Conservation (phyloP, 345 rosid genomes). For the Eucalyptus leucophloia region DNA sequence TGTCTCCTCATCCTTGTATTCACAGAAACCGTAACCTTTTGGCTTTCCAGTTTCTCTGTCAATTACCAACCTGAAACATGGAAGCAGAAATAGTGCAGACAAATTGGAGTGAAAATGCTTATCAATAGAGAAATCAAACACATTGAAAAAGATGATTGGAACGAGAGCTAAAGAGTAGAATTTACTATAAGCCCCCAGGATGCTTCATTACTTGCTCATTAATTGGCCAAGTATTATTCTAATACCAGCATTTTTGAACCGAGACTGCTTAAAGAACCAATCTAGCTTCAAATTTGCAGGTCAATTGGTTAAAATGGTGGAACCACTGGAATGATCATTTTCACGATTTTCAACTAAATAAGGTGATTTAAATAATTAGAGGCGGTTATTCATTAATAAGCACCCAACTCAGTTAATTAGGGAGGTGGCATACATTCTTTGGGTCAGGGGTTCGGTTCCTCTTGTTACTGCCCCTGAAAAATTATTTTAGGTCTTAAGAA, state of each 20-base stretch:
- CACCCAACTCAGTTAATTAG: not conserved
- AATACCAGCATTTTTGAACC: not conserved
- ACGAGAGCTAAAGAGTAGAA: not conserved
- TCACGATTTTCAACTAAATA: not conserved
- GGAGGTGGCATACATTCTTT: not conserved
- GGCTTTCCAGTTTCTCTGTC: conserved; percentile 99
- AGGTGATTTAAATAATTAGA: not conserved
- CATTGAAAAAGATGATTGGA: not conserved
- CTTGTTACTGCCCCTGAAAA: not conserved
- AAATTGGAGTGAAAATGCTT: not conserved
- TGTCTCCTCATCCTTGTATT: conserved; percentile 96
- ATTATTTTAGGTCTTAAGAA: not conserved
- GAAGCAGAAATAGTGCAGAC: not conserved
- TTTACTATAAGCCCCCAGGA: not conserved
- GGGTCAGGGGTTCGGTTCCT: not conserved
- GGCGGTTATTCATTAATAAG: not conserved
- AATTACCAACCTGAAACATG: conserved; percentile 64
- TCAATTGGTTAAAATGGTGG: not conserved
- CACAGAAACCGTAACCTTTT: conserved; percentile 98
- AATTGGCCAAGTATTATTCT: not conserved
- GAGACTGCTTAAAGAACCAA: not conserved
- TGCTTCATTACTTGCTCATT: not conserved
- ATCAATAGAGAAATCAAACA: not conserved
- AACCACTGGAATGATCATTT: not conserved
- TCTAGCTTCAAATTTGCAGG: not conserved